phyloP scores from a whole-genome alignment of 768 basidiomycete genomes.

The Ramaria rubella region DNA sequence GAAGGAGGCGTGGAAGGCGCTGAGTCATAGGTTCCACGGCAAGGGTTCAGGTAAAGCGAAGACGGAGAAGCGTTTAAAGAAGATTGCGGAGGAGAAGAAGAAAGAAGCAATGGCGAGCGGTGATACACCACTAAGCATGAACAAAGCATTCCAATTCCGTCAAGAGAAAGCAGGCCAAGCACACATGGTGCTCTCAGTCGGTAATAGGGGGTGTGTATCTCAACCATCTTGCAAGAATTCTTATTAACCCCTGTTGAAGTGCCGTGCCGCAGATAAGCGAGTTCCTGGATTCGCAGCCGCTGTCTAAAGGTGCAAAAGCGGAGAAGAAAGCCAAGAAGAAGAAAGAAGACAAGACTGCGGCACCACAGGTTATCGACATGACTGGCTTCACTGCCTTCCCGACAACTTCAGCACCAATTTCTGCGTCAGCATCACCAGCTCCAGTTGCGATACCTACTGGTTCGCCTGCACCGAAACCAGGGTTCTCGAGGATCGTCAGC shows the following conservation, averaged over 20 bases:
- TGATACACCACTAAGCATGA: conserved; percentile 95
- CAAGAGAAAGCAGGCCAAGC: conserved; percentile 94
- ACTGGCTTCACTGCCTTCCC: conserved; percentile 67
- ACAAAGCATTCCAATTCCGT: conserved; percentile 83
- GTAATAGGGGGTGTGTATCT: conserved; percentile 74
- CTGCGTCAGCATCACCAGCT: conserved; percentile 31
- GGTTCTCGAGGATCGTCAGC: conserved; percentile 71
- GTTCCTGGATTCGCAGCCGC: conserved; percentile 72
- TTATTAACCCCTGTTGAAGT: conserved; percentile 30
- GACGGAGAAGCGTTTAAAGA: conserved; percentile 93
- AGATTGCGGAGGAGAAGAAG: conserved; percentile 97
- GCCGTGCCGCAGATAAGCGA: conserved; percentile 82
- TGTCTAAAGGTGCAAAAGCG: conserved; percentile 79
- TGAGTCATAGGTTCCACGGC: conserved; percentile 97
- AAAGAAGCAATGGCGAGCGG: conserved; percentile 89
- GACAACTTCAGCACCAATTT: conserved; percentile 37
- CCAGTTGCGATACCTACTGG: conserved; percentile 34
- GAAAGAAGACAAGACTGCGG: conserved; percentile 44
- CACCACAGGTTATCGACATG: conserved; percentile 39
- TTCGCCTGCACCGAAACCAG: conserved; percentile 64
- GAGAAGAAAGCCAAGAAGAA: conserved; percentile 78
- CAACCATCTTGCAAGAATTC: not conserved
- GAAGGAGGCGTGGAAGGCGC: conserved; percentile 98
- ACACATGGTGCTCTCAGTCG: conserved; percentile 91
- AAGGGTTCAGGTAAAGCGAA: conserved; percentile 96